Percentiles rank a stretch among this genome's conserved stretches.
Conservation (phyloP, 192 early-diverging fungal species). For the Gryganskiella cystojenkinii region DNA sequence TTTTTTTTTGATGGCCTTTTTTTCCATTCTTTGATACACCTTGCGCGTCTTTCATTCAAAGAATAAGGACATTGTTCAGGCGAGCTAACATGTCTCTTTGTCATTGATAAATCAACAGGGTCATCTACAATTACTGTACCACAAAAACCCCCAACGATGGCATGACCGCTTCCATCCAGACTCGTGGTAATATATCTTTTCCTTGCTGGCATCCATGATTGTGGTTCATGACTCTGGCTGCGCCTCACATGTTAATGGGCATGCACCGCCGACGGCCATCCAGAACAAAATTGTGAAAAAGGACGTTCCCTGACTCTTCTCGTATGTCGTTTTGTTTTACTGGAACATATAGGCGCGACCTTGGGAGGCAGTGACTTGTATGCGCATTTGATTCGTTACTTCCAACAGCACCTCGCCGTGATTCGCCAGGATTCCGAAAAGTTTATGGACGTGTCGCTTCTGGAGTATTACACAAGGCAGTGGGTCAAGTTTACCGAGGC, state of each 20-base stretch:
- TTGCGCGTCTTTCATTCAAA: too few relatives aligned
- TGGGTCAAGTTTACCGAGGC: constrained; percentile 94
- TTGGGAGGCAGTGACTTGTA: constrained; percentile 69
- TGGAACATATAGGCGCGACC: constrained; percentile 52
- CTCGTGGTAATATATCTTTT: constrained; percentile 25
- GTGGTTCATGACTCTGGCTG: neutral
- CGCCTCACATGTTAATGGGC: too few relatives aligned
- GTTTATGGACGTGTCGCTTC: constrained; percentile 81
- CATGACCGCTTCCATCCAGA: constrained; percentile 36
- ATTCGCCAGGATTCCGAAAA: constrained; percentile 68
- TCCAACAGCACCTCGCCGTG: constrained; percentile 65
- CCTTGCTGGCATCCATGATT: neutral
- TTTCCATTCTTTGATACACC: too few relatives aligned
- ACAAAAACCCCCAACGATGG: constrained; percentile 43
- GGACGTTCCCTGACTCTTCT: too few relatives aligned
- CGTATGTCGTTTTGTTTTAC: neutral
- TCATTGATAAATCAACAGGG: constrained; percentile 42
- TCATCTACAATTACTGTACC: constrained; percentile 85
- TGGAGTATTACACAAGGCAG: constrained; percentile 88
- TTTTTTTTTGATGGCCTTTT: too few relatives aligned
- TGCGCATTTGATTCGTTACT: constrained; percentile 59
- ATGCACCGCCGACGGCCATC: too few relatives aligned
- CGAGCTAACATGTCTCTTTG: neutral
- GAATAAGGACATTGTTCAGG: too few relatives aligned
- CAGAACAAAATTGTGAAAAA: too few relatives aligned